phyloP scores from a whole-genome alignment of 352 stramenopile species.

The Phytophthora cryptogea region DNA sequence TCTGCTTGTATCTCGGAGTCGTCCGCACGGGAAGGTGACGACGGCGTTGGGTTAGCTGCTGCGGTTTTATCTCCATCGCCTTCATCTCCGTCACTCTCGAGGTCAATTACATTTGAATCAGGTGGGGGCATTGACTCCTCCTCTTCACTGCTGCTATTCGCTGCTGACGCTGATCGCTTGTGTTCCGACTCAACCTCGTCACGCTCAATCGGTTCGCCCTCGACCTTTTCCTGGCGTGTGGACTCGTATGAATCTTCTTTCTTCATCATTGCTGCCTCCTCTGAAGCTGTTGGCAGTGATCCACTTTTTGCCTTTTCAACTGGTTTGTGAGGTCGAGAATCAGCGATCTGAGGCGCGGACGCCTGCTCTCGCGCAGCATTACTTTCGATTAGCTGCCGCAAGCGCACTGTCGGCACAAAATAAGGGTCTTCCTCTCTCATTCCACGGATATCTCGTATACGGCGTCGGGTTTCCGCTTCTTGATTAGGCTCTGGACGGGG shows the following conservation, averaged over 20 bases:
- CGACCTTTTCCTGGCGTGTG: constrained; percentile 3
- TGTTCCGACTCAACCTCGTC: constrained; percentile 17
- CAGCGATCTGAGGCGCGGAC: neutral
- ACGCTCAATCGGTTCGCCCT: constrained; percentile 13
- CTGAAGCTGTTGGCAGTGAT: constrained; percentile 2
- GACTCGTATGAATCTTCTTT: constrained; percentile 31
- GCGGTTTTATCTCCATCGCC: constrained; percentile 5
- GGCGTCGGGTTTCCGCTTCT: constrained; percentile 43
- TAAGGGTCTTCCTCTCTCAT: constrained; percentile 74
- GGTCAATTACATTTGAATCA: constrained; percentile 13
- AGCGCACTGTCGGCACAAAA: constrained; percentile 37
- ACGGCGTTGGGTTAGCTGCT: neutral
- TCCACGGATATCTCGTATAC: constrained; percentile 61
- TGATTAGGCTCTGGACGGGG: constrained; percentile 2
- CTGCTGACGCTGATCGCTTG: neutral
- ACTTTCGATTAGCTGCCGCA: constrained; percentile 53
- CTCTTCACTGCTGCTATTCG: neutral
- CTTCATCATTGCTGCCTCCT: constrained; percentile 28
- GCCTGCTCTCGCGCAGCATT: constrained; percentile 21
- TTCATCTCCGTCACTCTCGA: constrained; percentile 15
- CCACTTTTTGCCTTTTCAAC: neutral
- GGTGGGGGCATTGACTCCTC: constrained; percentile 4
- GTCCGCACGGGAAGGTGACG: constrained; percentile 4
- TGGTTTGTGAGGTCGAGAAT: neutral
- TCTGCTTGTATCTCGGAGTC: constrained; percentile 1